A percentile compares a stretch with the other conserved stretches of the same genome.
Conservation (phyloP, 2,329 filamentous ascomycete genomes). For the Penicillium sclerotigenum region DNA sequence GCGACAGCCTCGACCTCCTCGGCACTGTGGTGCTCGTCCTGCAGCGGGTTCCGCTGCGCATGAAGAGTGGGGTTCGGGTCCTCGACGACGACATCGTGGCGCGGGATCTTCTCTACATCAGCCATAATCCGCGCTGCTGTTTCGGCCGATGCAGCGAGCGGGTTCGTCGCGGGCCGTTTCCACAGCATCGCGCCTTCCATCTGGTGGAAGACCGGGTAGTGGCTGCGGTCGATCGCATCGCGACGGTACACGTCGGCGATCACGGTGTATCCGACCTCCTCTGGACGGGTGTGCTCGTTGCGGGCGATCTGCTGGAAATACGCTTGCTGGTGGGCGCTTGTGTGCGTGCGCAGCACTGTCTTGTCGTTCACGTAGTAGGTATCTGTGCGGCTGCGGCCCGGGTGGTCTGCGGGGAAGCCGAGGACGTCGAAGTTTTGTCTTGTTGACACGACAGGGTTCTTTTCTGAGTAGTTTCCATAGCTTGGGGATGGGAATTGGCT, state of each 20-base stretch:
- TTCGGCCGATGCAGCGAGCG: slow-evolving; percentile 38
- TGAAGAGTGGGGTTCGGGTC: slow-evolving; percentile 79
- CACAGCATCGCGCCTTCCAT: slow-evolving; percentile 95
- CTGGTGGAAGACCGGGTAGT: slow-evolving; percentile 97
- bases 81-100: slow-evolving; percentile 72
- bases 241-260: slow-evolving; percentile 92
- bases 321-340: slow-evolving; percentile 87
- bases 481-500: slow-evolving; percentile 72
- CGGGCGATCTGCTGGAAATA: slow-evolving; percentile 65
- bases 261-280: slow-evolving; percentile 74
- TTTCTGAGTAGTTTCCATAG: slow-evolving; percentile 73
- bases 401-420: slow-evolving; percentile 83
- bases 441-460: slow-evolving; percentile 80
- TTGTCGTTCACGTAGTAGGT: slow-evolving; percentile 90
- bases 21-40: slow-evolving; percentile 64
- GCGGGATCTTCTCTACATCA: slow-evolving; percentile 69
- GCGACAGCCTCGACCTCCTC: slow-evolving; percentile 80
- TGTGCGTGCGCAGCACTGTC: slow-evolving; percentile 87
- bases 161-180: slow-evolving; percentile 57
- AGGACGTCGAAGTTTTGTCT: slow-evolving; percentile 95
- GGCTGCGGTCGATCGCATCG: slow-evolving; percentile 89
- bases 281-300: slow-evolving; percentile 34
- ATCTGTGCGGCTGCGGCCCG: slow-evolving; percentile 80
- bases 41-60: slow-evolving; percentile 76
- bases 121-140: slow-evolving; percentile 61